Evolutionary conservation across 2,329 filamentous ascomycete species (phyloP).

Genomic region (Fusarium lateritium): DNA sequence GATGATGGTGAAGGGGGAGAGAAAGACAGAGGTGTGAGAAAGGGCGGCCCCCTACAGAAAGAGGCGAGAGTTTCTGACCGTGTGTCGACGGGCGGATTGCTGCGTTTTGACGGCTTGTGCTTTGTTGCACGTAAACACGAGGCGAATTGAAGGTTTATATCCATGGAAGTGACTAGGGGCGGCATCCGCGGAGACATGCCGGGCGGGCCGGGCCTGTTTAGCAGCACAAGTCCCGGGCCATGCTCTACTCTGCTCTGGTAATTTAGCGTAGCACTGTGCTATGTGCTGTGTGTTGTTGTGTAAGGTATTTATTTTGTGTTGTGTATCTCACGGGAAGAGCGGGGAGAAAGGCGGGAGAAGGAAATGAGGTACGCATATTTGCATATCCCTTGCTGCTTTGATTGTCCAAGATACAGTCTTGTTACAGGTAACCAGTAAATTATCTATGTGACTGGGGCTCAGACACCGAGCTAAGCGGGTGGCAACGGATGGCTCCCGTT

Average conservation of each 20-base stretch:
- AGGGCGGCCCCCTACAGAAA: constrained; percentile 35
- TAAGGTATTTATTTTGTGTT: not conserved
- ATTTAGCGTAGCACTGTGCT: constrained; percentile 1
- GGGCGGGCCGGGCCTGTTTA: constrained; percentile 42
- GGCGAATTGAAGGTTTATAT: constrained; percentile 42
- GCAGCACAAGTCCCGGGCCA: constrained; percentile 16
- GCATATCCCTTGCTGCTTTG: constrained; percentile 27
- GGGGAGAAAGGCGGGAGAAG: not conserved
- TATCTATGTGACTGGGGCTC: constrained; percentile 6
- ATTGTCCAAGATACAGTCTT: constrained; percentile 5
- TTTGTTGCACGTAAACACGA: constrained; percentile 21
- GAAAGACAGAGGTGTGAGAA: not conserved
- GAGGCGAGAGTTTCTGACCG: constrained; percentile 40
- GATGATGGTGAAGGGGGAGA: constrained; percentile 15
- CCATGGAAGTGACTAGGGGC: constrained; percentile 11
- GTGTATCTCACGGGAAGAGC: constrained; percentile 21
- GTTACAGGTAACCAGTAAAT: not conserved
- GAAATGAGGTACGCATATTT: constrained; percentile 23
- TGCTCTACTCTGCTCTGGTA: constrained; percentile 1
- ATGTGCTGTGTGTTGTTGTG: not conserved
- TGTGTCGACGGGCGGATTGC: constrained; percentile 32
- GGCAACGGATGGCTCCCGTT: constrained; percentile 10
- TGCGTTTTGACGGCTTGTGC: constrained; percentile 35
- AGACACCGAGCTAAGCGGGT: constrained; percentile 12
- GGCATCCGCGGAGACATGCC: constrained; percentile 24